Evolutionary conservation across 805 yeast species (phyloP).

Genomic region (Ogataea ganodermae): DNA sequence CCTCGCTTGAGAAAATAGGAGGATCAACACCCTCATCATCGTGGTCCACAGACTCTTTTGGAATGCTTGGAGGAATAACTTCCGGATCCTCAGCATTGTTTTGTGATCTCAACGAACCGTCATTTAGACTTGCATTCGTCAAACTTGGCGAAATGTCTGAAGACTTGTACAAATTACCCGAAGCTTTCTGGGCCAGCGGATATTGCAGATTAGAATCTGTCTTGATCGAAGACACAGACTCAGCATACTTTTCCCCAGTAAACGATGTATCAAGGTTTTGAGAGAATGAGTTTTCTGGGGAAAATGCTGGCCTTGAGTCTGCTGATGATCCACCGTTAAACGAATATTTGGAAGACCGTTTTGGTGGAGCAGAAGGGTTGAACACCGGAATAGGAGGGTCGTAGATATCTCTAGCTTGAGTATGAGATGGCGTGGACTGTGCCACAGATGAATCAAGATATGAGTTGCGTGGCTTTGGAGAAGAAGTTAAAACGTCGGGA

Average conservation of each 20-base stretch:
- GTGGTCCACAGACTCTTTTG: neutral
- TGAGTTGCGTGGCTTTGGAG: constrained; percentile 1
- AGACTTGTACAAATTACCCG: constrained; percentile 6
- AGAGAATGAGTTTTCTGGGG: constrained; percentile 7
- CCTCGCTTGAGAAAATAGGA: constrained; percentile 2
- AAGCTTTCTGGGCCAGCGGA: constrained; percentile 19
- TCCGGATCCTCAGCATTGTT: neutral
- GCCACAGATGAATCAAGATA: neutral
- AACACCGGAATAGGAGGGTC: constrained; percentile 6
- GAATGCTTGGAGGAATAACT: neutral
- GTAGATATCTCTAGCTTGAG: neutral
- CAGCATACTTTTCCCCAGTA: constrained; percentile 10
- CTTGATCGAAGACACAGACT: constrained; percentile 19
- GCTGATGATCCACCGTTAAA: neutral
- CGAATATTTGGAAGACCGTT: constrained; percentile 11
- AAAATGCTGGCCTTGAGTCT: neutral
- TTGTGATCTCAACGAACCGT: neutral
- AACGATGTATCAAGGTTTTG: neutral
- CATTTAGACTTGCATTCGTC: constrained; percentile 8
- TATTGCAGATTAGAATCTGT: constrained; percentile 17
- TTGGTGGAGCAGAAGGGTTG: constrained; percentile 13
- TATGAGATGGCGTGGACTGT: constrained; percentile 12
- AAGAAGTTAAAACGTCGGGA: neutral
- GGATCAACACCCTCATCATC: constrained; percentile 3
- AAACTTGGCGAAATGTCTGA: constrained; percentile 13